Conservation (phyloP, 2,329 filamentous ascomycete species). For the Basipetospora chlamydospora region DNA sequence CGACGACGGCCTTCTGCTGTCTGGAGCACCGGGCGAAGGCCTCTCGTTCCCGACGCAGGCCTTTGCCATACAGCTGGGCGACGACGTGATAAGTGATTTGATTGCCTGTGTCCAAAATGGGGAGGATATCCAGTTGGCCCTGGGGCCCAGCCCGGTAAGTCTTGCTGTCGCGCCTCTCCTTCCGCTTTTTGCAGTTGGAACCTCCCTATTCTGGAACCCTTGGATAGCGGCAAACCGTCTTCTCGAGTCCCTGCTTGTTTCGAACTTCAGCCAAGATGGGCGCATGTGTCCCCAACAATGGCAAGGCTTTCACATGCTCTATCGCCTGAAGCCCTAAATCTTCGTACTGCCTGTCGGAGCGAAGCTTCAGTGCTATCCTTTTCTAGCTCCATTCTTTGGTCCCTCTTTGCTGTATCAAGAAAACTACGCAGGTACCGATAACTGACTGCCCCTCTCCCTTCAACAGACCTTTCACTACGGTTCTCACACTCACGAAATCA, state of each 20-base stretch:
- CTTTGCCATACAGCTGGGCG: constrained; percentile 42
- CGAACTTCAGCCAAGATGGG: too few relatives aligned
- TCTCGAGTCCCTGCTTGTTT: too few relatives aligned
- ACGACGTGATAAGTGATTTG: constrained; percentile 46
- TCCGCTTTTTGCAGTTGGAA: constrained; percentile 3
- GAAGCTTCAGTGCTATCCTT: too few relatives aligned
- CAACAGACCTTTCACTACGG: constrained; percentile 40
- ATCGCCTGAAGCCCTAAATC: too few relatives aligned
- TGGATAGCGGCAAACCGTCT: too few relatives aligned
- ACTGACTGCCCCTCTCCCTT: constrained; percentile 1
- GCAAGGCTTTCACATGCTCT: too few relatives aligned
- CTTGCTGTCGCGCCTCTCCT: constrained; percentile 4
- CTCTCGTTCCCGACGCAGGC: constrained; percentile 35
- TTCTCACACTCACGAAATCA: constrained; percentile 31
- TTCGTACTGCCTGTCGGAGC: too few relatives aligned
- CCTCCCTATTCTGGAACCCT: constrained; percentile 3
- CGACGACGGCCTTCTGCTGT: constrained; percentile 41
- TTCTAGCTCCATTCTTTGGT: too few relatives aligned
- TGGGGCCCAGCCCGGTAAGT: constrained; percentile 47
- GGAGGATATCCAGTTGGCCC: constrained; percentile 38
- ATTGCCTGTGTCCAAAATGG: constrained; percentile 44
- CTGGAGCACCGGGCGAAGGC: constrained; percentile 29
- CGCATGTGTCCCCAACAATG: too few relatives aligned
- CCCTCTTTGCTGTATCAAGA: too few relatives aligned
- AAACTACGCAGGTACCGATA: too few relatives aligned